Percentiles rank a stretch among this genome's conserved stretches.
These are phyloP conservation scores for Chernovozyma sophiae-reginae DNA, from an alignment of 1,139 yeast species.

Conservation along the genomic window DNA sequence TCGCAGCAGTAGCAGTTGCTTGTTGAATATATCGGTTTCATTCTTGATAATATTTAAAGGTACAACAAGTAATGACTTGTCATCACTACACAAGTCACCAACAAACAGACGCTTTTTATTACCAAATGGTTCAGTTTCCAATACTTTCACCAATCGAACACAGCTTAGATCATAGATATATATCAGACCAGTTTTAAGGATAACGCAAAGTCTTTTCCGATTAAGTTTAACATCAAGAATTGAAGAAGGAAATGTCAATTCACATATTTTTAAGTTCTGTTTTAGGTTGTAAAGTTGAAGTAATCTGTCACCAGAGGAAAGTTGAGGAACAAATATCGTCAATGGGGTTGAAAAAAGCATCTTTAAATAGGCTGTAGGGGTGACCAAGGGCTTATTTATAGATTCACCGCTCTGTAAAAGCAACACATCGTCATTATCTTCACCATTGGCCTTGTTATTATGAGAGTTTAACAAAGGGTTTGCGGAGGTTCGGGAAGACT, in stretches of 20 bases:
- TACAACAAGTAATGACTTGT: slow-evolving; percentile 43
- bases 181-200: slow-evolving; percentile 57
- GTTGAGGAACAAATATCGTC: slow-evolving; percentile 55
- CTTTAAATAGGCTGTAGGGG: slow-evolving; percentile 38
- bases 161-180: slow-evolving; percentile 72
- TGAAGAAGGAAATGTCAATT: slow-evolving; percentile 60
- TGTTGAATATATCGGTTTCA: slow-evolving; percentile 28
- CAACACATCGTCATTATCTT: slow-evolving; percentile 1
- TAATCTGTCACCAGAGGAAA: slow-evolving; percentile 43
- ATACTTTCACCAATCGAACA: slow-evolving; percentile 61
- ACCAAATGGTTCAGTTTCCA: slow-evolving; percentile 40
- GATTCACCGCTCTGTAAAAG: slow-evolving; percentile 3
- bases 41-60: slow-evolving; percentile 27
- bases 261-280: slow-evolving; percentile 65
- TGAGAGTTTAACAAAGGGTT: neutral
- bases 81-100: slow-evolving; percentile 49
- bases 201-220: slow-evolving; percentile 59
- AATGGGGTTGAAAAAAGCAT: slow-evolving; percentile 71
- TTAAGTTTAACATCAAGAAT: slow-evolving; percentile 62
- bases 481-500: neutral
- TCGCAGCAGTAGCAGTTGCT: no score
- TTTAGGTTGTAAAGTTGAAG: slow-evolving; percentile 65
- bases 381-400: slow-evolving; percentile 16
- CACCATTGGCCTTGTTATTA: slow-evolving; percentile 2
- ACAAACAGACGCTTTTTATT: slow-evolving; percentile 22